Conservation (phyloP, 192 early-diverging fungal species). For the Gaertneriomyces semiglobifer region DNA sequence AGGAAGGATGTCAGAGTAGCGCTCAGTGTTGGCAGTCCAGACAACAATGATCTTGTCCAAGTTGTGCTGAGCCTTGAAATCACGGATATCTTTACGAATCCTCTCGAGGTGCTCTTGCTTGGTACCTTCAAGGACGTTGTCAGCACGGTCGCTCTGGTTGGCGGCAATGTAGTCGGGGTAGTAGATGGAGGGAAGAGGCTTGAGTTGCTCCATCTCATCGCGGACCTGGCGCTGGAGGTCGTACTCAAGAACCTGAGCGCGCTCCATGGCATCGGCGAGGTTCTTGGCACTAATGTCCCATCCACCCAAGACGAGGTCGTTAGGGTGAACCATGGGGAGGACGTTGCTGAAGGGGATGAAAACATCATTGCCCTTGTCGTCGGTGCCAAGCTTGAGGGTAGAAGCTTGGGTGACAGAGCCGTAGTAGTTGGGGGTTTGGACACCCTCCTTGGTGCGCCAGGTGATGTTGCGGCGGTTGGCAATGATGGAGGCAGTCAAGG, state of each 20-base stretch:
- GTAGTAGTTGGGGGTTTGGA: slow-evolving; percentile 93
- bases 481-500: slow-evolving; percentile 91
- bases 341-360: slow-evolving; percentile 90
- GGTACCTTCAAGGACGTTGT: slow-evolving; percentile 81
- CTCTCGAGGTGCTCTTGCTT: slow-evolving; percentile 92
- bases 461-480: slow-evolving; percentile 85
- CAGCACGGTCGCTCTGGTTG: slow-evolving; percentile 95
- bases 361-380: slow-evolving; percentile 77
- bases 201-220: slow-evolving; percentile 73
- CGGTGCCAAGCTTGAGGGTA: slow-evolving; percentile 90
- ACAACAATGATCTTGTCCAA: slow-evolving; percentile 94
- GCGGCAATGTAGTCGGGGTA: slow-evolving; percentile 99
- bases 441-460: slow-evolving; percentile 92
- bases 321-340: slow-evolving; percentile 95
- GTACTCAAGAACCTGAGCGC: slow-evolving; percentile 92
- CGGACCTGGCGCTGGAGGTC: slow-evolving; percentile 93
- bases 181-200: slow-evolving; percentile 94
- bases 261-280: slow-evolving; percentile 89
- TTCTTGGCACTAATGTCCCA: slow-evolving; percentile 93
- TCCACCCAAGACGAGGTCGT: slow-evolving; percentile 95
- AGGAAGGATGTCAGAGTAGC: slow-evolving; percentile 76
- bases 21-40: slow-evolving; percentile 99
- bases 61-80: slow-evolving; percentile 84
- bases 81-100: slow-evolving; percentile 89
- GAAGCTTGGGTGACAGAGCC: slow-evolving; percentile 95